Evolutionary conservation across 2,329 filamentous ascomycete genomes (phyloP), one percentile per base, ranked within the genome.

Genomic region (Ceratocystis ficicola): DNA sequence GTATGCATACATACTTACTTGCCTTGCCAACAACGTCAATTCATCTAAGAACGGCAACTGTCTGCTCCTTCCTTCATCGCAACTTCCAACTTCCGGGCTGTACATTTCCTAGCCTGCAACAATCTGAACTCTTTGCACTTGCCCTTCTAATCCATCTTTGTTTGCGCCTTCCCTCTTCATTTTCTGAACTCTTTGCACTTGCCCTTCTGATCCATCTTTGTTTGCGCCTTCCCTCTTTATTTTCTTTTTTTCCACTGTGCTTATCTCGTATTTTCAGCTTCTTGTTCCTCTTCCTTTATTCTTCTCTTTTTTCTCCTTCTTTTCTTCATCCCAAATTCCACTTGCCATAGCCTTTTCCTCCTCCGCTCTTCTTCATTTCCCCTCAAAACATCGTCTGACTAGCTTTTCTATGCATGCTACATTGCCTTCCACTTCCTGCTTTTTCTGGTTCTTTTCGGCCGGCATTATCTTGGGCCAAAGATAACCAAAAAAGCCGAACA

Each of bases 1-100:
- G 22, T 41, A 52, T 15, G 10, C 12, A 52, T 52, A 12, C 55
- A 59, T 20, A 59, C 32, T 41, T 20, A 59, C 32, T 41, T 30
- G 55, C 30, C n/a, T 30, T 25, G 50, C 50, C 12, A 36, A 8
- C 55, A 36, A 32, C 55, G 28, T 59, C 28, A 36, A 20, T 15
- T 59, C 55, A 36, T 59, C 55, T 32, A 36, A 17, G 30, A 17
- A 59, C 25, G 55, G 55, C 55, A 59, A n/a, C 55, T 59, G 48
- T 32, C 48, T 20, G 17, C 55, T 59, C 25, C 55, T 59, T 30
- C 55, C 55, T 59, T 59, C 28, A 59, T 59, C 55, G 55, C 55
- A 36, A 59, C 55, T 59, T 59, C 15, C 55, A 59, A n/a, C 55
- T 59, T 59, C 2, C 28, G n/a, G 12, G 28, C 30, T 28, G 22